Evolutionary conservation across 2,329 filamentous ascomycete genomes (phyloP).

Genomic region (Xylaria sp.): DNA sequence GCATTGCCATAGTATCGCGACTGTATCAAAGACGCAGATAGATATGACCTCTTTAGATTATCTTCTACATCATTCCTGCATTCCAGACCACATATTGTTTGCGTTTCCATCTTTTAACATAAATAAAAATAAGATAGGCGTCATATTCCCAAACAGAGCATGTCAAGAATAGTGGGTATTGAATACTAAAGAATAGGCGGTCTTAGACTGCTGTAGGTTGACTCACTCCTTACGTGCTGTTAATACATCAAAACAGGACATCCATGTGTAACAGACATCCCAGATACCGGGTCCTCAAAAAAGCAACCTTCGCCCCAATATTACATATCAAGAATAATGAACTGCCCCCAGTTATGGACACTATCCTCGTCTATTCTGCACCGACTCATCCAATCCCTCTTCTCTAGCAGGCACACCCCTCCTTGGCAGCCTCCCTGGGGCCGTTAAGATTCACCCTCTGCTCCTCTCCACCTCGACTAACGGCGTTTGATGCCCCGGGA

Average conservation of each 20-base stretch:
- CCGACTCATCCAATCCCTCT: constrained; percentile 18
- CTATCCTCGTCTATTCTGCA: constrained; percentile 33
- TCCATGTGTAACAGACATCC: constrained; percentile 38
- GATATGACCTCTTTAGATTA: too few relatives aligned
- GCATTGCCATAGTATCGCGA: too few relatives aligned
- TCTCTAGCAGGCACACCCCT: constrained; percentile 86
- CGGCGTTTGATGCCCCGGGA: constrained; percentile 68
- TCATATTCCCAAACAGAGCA: constrained; percentile 5
- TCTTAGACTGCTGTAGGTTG: constrained; percentile 26
- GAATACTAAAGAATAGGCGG: constrained; percentile 29
- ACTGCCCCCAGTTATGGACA: constrained; percentile 35
- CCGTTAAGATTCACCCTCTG: constrained; percentile 85
- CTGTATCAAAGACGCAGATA: too few relatives aligned
- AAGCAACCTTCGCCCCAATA: constrained; percentile 46
- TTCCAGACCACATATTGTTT: not conserved
- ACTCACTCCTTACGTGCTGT: constrained; percentile 37
- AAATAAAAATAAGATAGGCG: not conserved
- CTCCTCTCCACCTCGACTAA: constrained; percentile 72
- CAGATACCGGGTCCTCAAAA: constrained; percentile 30
- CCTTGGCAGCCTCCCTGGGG: constrained; percentile 81
- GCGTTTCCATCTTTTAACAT: not conserved
- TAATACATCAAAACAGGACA: constrained; percentile 43
- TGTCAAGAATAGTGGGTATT: constrained; percentile 33
- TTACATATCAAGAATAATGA: constrained; percentile 47
- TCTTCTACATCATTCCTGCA: not conserved